A percentile compares a stretch with the other conserved stretches of the same genome.
These are phyloP conservation scores for Rhododendron williamsianum DNA, from an alignment of 148 eudicot species.

Conservation along the genomic window DNA sequence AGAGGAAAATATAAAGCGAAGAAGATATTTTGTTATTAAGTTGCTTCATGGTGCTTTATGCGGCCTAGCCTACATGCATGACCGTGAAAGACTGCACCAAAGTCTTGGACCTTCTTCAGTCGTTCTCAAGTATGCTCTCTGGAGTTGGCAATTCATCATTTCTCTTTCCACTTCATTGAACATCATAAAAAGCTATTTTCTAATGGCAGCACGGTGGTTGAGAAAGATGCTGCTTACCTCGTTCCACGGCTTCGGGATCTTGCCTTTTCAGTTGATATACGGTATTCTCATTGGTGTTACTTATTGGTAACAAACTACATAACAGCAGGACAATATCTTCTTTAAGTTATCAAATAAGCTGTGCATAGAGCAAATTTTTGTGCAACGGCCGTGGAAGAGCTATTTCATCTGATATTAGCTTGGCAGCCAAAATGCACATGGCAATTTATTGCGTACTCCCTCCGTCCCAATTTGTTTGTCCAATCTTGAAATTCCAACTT, in stretches of 20 bases:
- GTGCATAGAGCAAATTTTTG: not conserved
- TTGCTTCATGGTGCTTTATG: conserved; percentile 62
- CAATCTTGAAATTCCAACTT: not conserved
- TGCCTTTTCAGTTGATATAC: conserved; percentile 91
- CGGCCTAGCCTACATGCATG: conserved; percentile 92
- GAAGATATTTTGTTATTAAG: conserved; percentile 57
- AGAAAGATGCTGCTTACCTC: conserved; percentile 75
- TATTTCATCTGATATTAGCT: not conserved
- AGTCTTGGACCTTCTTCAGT: conserved; percentile 99
- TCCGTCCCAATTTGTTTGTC: no score
- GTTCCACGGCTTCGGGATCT: conserved; percentile 89
- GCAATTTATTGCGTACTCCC: not conserved
- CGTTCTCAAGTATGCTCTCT: conserved; percentile 72
- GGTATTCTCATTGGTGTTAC: conserved; percentile 35
- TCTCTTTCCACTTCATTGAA: not conserved
- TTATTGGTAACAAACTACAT: not conserved
- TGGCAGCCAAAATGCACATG: not conserved
- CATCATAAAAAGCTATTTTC: conserved; percentile 9
- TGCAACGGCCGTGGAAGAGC: not conserved
- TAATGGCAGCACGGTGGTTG: conserved; percentile 62
- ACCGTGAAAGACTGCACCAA: conserved; percentile 82
- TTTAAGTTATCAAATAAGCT: not conserved
- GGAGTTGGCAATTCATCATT: conserved; percentile 2
- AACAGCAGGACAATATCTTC: not conserved
- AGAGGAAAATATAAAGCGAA: conserved; percentile 59